phyloP scores from a whole-genome alignment of 768 basidiomycete species.

The Pisolithus orientalis region DNA sequence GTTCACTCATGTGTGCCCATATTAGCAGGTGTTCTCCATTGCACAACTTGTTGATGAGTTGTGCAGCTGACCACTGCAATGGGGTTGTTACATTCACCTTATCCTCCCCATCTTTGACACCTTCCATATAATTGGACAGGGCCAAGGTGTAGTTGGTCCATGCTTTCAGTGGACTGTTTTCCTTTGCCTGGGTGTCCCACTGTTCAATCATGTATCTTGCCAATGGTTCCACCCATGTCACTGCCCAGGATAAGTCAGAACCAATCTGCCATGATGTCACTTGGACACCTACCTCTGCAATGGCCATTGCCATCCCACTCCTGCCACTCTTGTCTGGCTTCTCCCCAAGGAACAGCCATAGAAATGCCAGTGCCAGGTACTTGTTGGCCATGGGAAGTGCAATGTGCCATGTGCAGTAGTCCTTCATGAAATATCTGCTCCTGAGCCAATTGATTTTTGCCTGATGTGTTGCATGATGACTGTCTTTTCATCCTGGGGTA shows the following conservation, averaged over 20 bases:
- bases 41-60: not conserved
- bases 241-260: not conserved
- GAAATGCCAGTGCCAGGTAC: not conserved
- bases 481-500: not conserved
- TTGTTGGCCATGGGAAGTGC: not conserved
- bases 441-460: not conserved
- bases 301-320: not conserved
- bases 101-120: not conserved
- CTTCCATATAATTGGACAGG: not conserved
- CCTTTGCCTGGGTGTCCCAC: not conserved
- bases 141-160: not conserved
- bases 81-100: not conserved
- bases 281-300: not conserved
- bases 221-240: not conserved
- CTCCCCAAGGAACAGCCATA: not conserved
- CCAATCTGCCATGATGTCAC: not conserved
- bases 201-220: not conserved
- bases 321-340: not conserved
- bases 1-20: too few relatives aligned
- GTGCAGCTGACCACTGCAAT: not conserved
- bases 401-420: not conserved
- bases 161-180: not conserved
- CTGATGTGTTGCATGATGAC: not conserved
- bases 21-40: too few relatives aligned
- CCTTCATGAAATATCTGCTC: not conserved